Base-by-base conservation (phyloP, 1,284 basidiomycete species). In the Caloboletus inedulis region DNA sequence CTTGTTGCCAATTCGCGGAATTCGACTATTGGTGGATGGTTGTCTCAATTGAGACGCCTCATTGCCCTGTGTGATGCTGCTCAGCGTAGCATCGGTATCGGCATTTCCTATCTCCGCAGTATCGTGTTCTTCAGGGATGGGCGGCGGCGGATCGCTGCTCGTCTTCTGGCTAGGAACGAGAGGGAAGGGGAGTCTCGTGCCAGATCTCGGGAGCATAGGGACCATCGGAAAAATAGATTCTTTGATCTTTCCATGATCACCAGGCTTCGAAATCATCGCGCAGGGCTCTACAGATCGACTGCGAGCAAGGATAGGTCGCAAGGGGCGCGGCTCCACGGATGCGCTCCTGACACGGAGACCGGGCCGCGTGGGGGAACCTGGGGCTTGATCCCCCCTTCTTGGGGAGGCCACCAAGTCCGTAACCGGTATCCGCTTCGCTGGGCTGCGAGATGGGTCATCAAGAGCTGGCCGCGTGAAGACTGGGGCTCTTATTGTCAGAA, bases 1-100 rank as follows among this genome's bases (percentile, higher is more conserved):
- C 56, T 87, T 88, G 16, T 68, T 66, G 29, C 80, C 82, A 47
- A 84, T 81, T 48, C 87, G 74, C 7, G 87, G 87, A 58, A 89
- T 89, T 66, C 76, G 78, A 66, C 87, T 87, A 1, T 61, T 69
- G n/a, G 74, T 73, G 19, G 75, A 68, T 2, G 76, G 70, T 58
- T 85, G 82, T 59, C 79, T 82, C 47, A 86, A 61, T 43, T 55
- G 74, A 14, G 81, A 81, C 46, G 74, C 78, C 8, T 59, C 52
- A 27, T 72, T 65, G 40, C 62, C 61, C 52, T 60, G 58, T 21
- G 52, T 19, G 43, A 37, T 33, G 19, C 37, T 51, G 30, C 31
- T 37, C 9, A 25, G 31, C 1, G 39, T 31, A 44, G 31, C 29
- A 45, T 51, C 48, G 0, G 30, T 43, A 40, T 44, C 43, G 6